Evolutionary conservation across 1,284 basidiomycete genomes (phyloP).

Genomic region (Ganoderma sp.): DNA sequence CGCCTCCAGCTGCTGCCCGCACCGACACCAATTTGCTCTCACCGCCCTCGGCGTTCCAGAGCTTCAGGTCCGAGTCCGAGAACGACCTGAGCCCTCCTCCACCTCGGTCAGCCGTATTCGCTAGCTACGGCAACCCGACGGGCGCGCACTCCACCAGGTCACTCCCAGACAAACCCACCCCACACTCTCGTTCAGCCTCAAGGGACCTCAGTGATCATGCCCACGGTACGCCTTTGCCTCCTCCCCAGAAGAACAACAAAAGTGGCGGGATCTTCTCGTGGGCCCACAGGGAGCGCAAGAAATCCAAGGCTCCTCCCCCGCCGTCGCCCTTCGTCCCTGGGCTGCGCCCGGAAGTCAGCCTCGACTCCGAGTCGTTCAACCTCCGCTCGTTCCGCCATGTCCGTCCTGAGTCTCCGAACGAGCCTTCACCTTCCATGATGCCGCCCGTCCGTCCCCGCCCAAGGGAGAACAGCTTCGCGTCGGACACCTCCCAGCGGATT

Average conservation of each 20-base stretch:
- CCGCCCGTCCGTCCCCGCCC: constrained; percentile 51
- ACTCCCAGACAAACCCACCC: constrained; percentile 50
- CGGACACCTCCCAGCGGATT: constrained; percentile 71
- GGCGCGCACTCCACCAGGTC: constrained; percentile 64
- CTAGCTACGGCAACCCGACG: constrained; percentile 52
- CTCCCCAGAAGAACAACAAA: constrained; percentile 42
- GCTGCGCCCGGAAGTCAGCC: constrained; percentile 18
- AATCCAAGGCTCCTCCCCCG: constrained; percentile 45
- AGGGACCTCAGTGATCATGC: constrained; percentile 35
- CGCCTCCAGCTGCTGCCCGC: constrained; percentile 27
- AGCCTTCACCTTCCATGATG: constrained; percentile 36
- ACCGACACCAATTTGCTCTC: constrained; percentile 35
- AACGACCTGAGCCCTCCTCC: constrained; percentile 54
- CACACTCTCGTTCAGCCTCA: constrained; percentile 26
- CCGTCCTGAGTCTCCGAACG: constrained; percentile 41
- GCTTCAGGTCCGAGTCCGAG: constrained; percentile 46
- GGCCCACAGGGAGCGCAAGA: constrained; percentile 49
- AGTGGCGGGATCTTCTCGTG: constrained; percentile 42
- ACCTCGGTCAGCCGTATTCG: constrained; percentile 61
- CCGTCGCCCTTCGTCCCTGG: constrained; percentile 32
- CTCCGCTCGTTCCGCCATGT: constrained; percentile 76
- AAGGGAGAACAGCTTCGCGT: constrained; percentile 62
- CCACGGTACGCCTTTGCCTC: constrained; percentile 29
- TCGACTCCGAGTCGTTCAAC: constrained; percentile 49
- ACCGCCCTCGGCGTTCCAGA: constrained; percentile 36